Evolutionary conservation across 768 basidiomycete genomes (phyloP).

Genomic region (Rhodotorula graminis): DNA sequence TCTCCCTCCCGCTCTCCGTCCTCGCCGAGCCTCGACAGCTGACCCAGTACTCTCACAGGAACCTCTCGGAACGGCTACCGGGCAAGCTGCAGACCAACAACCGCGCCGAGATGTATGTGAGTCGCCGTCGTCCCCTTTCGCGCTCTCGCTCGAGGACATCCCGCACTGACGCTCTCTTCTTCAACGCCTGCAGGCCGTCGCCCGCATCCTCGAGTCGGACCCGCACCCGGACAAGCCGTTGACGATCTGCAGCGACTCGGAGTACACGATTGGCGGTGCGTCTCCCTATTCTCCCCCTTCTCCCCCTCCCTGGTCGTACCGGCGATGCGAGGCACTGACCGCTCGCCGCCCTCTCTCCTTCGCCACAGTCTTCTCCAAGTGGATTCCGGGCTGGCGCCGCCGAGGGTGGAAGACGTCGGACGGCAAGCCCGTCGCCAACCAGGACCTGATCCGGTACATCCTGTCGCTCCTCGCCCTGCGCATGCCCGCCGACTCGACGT

Average conservation of each 20-base stretch:
- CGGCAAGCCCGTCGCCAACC: conserved; percentile 67
- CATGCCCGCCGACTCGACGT: conserved; percentile 4
- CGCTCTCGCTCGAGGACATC: background rate
- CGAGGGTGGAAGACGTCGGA: conserved; percentile 52
- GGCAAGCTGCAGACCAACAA: conserved; percentile 66
- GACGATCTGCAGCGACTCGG: conserved; percentile 77
- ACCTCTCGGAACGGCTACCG: conserved; percentile 32
- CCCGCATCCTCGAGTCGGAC: conserved; percentile 70
- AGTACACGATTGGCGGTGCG: conserved; percentile 74
- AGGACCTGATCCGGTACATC: conserved; percentile 65
- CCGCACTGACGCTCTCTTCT: background rate
- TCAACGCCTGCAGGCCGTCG: conserved; percentile 61
- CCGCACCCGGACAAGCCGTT: conserved; percentile 57
- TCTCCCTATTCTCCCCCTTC: background rate
- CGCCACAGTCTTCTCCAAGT: conserved; percentile 27
- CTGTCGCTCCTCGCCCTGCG: conserved; percentile 49
- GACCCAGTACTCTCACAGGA: background rate
- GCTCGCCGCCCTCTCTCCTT: background rate
- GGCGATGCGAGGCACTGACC: no score
- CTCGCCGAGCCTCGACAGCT: background rate
- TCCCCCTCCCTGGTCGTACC: no score
- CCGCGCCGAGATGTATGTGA: conserved; percentile 76
- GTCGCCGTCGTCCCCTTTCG: conserved; percentile 40
- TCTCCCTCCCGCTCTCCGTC: background rate
- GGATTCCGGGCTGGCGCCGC: conserved; percentile 26